Evolutionary conservation across 495 filamentous ascomycete species (phyloP).

Genomic region (Penicillium samsonianum): DNA sequence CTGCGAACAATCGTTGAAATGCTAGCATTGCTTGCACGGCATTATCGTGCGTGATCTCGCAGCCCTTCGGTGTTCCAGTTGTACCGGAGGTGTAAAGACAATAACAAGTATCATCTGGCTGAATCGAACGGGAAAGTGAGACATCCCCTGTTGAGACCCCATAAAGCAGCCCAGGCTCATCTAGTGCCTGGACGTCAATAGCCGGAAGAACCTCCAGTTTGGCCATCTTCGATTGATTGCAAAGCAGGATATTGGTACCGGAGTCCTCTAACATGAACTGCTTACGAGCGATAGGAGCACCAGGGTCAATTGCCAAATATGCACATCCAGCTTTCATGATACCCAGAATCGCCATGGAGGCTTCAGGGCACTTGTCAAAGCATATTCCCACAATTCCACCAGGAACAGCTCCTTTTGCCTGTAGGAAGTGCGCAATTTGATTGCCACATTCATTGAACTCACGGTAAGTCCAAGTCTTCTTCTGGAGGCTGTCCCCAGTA

Average conservation of each 20-base stretch:
- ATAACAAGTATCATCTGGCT: slow-evolving; percentile 88
- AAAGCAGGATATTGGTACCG: slow-evolving; percentile 25
- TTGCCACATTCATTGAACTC: slow-evolving; percentile 41
- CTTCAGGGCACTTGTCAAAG: slow-evolving; percentile 42
- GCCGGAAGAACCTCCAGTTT: slow-evolving; percentile 26
- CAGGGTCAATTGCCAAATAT: slow-evolving; percentile 67
- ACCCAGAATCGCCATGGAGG: slow-evolving; percentile 45
- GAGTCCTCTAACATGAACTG: slow-evolving; percentile 45
- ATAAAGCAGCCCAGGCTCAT: slow-evolving; percentile 33
- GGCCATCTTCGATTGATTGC: slow-evolving; percentile 16
- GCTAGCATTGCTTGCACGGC: slow-evolving; percentile 41
- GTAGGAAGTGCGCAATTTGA: slow-evolving; percentile 41
- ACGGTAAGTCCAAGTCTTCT: slow-evolving; percentile 40
- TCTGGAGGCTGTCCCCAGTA: slow-evolving; percentile 29
- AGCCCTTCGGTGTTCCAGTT: slow-evolving; percentile 96
- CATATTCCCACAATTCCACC: slow-evolving; percentile 47
- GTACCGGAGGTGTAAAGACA: slow-evolving; percentile 96
- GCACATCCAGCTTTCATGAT: slow-evolving; percentile 64
- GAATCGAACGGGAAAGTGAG: slow-evolving; percentile 20
- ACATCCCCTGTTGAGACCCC: slow-evolving; percentile 22
- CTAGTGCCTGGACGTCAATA: slow-evolving; percentile 31
- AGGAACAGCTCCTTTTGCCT: slow-evolving; percentile 28
- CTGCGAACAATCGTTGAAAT: slow-evolving; percentile 41
- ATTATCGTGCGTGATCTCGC: slow-evolving; percentile 63
- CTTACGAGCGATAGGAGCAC: slow-evolving; percentile 46